Base-by-base conservation (phyloP, 768 basidiomycete species). In the Trametes punicea region DNA sequence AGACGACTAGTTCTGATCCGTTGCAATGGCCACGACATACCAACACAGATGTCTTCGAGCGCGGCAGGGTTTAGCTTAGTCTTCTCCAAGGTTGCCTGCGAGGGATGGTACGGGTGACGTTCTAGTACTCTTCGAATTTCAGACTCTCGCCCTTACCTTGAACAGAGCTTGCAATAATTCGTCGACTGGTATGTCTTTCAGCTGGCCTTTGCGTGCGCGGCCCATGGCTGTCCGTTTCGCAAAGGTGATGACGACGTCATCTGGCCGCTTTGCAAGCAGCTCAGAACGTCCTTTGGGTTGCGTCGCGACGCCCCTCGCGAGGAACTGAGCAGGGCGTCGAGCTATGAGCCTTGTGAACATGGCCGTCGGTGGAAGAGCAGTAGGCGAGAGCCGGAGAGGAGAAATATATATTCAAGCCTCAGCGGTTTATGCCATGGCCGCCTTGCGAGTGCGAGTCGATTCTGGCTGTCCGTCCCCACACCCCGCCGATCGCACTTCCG, bases 201-300 rank as follows among this genome's bases (percentile, higher is more conserved):
- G 79, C 55, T 93, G 93, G 21, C 96, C 96, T 70, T 96, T 98
- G 78, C 83, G 91, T 31, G 88, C 87, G 65, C 77, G 83, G 23
- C 92, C 90, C 60, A 93, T 78, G n/a, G 92, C 84, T n/a, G 91
- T 94, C 46, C 94, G 83, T 68, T 88, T 87, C 11, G 90, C 92
- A 63, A 90, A 90, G 2, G 90, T 91, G 56, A 97, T 85, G 59
- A 96, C 93, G 15, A 95, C 89, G 70, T 96, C 93, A 59, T 91
- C 82, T 0, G 86, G 80, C 48, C 77, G 82, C 77, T 84, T 88
- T 69, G 86, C 76, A 27, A 90, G 75, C 44, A 91, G 68, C 7
- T 76, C 74, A 30, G 77, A 57, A 29, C 80, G 74, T 10, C 84
- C 84, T 20, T 62, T 66, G 21, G 66, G 57, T 21, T 69, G 62